These are phyloP conservation scores for Aspergillus cejpii DNA, from an alignment of 2,329 filamentous ascomycete genomes.

Conservation along the genomic window DNA sequence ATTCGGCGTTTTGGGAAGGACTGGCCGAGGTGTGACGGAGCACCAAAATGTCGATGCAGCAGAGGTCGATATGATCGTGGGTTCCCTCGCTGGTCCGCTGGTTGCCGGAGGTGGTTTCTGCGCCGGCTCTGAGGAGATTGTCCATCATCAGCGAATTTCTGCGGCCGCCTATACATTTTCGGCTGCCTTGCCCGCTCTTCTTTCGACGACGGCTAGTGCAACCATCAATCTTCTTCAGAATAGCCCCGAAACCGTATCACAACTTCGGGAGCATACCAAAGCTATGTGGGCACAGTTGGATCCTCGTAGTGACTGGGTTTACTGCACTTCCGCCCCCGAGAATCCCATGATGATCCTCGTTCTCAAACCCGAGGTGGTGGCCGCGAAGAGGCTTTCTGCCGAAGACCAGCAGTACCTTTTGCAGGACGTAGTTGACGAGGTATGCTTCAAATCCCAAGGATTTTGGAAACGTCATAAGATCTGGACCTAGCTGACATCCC, in stretches of 20 bases:
- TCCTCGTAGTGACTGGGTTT: constrained; percentile 87
- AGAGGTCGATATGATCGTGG: constrained; percentile 95
- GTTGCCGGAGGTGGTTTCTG: constrained; percentile 95
- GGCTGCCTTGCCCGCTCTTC: constrained; percentile 83
- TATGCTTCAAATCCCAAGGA: constrained; percentile 40
- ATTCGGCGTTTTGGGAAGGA: constrained; percentile 87
- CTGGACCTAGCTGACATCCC: constrained; percentile 8
- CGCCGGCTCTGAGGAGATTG: constrained; percentile 81
- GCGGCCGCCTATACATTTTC: constrained; percentile 93
- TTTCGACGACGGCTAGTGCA: constrained; percentile 93
- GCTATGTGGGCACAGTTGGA: constrained; percentile 82
- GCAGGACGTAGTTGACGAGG: constrained; percentile 94
- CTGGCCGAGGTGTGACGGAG: constrained; percentile 87
- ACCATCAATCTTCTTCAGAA: constrained; percentile 79
- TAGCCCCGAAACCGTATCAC: constrained; percentile 71
- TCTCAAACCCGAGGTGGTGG: constrained; percentile 75
- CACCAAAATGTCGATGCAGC: constrained; percentile 91
- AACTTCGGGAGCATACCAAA: constrained; percentile 78
- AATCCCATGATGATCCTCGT: constrained; percentile 82
- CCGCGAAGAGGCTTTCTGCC: constrained; percentile 58
- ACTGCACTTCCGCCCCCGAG: constrained; percentile 69
- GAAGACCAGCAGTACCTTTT: constrained; percentile 79
- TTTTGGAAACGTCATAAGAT: not conserved
- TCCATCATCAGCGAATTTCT: constrained; percentile 92
- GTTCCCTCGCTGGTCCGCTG: constrained; percentile 80